These are phyloP conservation scores for Fusarium nisikadoi DNA, from an alignment of 2,329 filamentous ascomycete species.

Conservation along the genomic window DNA sequence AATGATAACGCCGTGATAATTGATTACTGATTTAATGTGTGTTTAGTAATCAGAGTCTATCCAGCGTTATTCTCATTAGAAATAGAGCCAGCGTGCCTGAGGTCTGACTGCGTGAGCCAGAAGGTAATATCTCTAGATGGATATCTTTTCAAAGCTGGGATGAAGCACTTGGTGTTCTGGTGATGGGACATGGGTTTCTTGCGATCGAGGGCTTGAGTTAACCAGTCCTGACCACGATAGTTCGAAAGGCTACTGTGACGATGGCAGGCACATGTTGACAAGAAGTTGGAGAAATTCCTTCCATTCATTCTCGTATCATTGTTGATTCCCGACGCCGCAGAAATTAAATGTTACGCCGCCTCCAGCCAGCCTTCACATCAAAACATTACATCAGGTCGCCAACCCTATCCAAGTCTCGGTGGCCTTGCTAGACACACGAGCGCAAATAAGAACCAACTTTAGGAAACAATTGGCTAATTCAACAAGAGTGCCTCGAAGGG, in stretches of 20 bases:
- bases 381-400: too few relatives aligned
- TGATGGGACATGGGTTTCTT: accelerated
- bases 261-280: neutral
- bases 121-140: neutral
- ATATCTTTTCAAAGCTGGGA: too few relatives aligned
- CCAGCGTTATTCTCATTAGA: neutral
- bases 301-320: too few relatives aligned
- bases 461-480: neutral
- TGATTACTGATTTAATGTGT: neutral
- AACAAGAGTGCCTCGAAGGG: neutral
- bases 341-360: neutral
- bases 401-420: neutral
- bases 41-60: neutral
- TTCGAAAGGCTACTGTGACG: neutral
- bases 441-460: neutral
- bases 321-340: accelerated
- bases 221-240: neutral
- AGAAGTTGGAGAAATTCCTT: neutral
- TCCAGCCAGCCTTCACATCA: accelerated
- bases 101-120: neutral
- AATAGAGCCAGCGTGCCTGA: neutral
- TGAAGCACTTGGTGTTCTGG: neutral
- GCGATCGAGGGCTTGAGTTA: neutral
- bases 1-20: too few relatives aligned
- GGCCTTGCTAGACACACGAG: neutral